Evolutionary conservation across 306 rosid genomes (phyloP).

Genomic region (Glycine latifolia): DNA sequence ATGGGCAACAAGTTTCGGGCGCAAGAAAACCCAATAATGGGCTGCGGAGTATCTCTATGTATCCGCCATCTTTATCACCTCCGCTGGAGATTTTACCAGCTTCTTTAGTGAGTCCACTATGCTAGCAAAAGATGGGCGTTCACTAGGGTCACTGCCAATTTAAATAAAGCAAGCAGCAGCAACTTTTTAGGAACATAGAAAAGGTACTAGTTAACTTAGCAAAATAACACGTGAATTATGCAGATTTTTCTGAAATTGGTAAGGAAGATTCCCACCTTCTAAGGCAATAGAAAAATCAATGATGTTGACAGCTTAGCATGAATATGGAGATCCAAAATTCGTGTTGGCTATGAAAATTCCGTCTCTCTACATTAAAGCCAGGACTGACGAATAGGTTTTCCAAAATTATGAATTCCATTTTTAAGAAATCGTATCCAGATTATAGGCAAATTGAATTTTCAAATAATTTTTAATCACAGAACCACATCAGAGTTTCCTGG

Average conservation of each 20-base stretch:
- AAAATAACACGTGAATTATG: constrained; percentile 25
- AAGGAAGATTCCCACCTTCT: constrained; percentile 19
- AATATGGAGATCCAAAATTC: neutral
- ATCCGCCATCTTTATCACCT: constrained; percentile 67
- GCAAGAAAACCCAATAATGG: constrained; percentile 34
- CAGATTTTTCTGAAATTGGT: constrained; percentile 1
- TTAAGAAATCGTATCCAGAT: neutral
- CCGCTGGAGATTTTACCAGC: constrained; percentile 82
- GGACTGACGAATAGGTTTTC: neutral
- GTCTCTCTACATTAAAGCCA: neutral
- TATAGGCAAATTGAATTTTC: neutral
- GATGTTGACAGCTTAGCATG: neutral
- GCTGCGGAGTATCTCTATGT: constrained; percentile 28
- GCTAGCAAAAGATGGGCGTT: constrained; percentile 72
- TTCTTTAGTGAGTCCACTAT: constrained; percentile 87
- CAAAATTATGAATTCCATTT: constrained; percentile 4
- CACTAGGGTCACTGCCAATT: constrained; percentile 71
- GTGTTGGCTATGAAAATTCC: neutral
- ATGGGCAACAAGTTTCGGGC: constrained; percentile 29
- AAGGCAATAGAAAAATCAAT: neutral
- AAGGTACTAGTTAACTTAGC: neutral
- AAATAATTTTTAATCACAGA: constrained; percentile 16
- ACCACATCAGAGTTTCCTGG: neutral
- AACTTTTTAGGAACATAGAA: constrained; percentile 14
- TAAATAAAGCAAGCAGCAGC: constrained; percentile 29